Evolutionary conservation across 352 stramenopile genomes (phyloP).

Genomic region (Pythium sukuiense): DNA sequence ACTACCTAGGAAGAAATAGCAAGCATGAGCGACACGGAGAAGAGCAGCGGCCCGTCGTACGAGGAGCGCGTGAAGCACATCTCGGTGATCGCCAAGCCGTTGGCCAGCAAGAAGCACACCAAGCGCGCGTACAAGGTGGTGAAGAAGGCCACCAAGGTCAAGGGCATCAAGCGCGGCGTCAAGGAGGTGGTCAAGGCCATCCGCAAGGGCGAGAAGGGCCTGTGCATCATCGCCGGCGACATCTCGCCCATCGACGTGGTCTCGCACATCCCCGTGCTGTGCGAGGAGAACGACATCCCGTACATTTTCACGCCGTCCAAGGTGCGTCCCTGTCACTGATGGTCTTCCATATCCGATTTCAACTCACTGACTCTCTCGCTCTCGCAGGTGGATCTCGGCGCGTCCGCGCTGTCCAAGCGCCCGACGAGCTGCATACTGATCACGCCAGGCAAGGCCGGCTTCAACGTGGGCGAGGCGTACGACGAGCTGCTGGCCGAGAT

Average conservation of each 20-base stretch:
- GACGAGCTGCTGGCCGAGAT: conserved; percentile 89
- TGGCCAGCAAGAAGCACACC: conserved; percentile 97
- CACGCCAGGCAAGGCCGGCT: conserved; percentile 90
- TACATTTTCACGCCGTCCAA: conserved; percentile 99
- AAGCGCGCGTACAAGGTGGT: conserved; percentile 94
- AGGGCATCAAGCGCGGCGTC: conserved; percentile 97
- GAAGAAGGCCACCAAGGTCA: conserved; percentile 95
- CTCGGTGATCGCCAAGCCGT: conserved; percentile 94
- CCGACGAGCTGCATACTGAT: conserved; percentile 99
- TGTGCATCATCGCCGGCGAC: conserved; percentile 99
- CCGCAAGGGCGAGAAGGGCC: conserved; percentile 95
- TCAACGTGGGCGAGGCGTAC: conserved; percentile 88
- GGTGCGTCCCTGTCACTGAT: conserved; percentile 45
- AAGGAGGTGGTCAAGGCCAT: conserved; percentile 99
- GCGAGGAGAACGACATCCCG: conserved; percentile 98
- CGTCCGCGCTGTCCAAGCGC: conserved; percentile 96
- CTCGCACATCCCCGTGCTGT: conserved; percentile 97
- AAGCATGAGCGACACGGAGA: conserved; percentile 72
- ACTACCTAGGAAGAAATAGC: not conserved
- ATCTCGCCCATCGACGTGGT: conserved; percentile 99
- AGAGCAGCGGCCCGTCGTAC: conserved; percentile 55
- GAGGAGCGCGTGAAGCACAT: conserved; percentile 88
- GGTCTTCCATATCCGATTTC: too few species aligned
- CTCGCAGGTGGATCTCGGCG: conserved; percentile 91
- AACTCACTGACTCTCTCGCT: too few species aligned